These are phyloP conservation scores for Mycena maculata DNA, from an alignment of 768 basidiomycete genomes.

Conservation along the genomic window DNA sequence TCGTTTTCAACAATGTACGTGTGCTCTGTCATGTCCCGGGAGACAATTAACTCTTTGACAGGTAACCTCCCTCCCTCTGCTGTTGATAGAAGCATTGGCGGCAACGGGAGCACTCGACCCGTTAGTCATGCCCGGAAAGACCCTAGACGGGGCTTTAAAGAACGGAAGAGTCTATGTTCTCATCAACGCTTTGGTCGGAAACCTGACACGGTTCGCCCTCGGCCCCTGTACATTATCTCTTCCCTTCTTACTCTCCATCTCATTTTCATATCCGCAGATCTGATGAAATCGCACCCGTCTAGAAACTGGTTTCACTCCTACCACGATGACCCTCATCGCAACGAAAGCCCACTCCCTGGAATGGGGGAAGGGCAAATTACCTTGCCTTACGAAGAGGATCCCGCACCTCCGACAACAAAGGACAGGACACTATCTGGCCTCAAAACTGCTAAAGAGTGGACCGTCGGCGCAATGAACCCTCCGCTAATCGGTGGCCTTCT, in stretches of 20 bases:
- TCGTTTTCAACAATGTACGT: conserved; percentile 34
- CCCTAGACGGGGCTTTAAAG: conserved; percentile 10
- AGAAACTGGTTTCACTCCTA: conserved; percentile 11
- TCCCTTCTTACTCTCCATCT: background rate
- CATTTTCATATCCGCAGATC: conserved; percentile 15
- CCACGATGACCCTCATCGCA: background rate
- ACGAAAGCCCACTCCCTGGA: conserved; percentile 8
- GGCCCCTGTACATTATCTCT: conserved; percentile 24
- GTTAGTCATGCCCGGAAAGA: conserved; percentile 20
- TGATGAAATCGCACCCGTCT: conserved; percentile 24
- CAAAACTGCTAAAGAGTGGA: conserved; percentile 12
- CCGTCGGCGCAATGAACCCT: conserved; percentile 21
- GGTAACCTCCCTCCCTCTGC: conserved; percentile 35
- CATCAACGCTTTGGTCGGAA: conserved; percentile 35
- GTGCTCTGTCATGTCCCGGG: background rate
- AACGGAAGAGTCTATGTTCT: conserved; percentile 30
- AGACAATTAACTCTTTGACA: background rate
- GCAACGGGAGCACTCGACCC: conserved; percentile 28
- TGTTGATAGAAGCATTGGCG: conserved; percentile 28
- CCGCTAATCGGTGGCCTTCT: conserved; percentile 30
- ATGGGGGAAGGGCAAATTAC: conserved; percentile 18
- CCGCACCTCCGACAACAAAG: background rate
- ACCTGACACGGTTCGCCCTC: conserved; percentile 29
- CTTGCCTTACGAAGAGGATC: conserved; percentile 5
- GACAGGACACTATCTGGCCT: background rate